Base-by-base conservation (phyloP, 495 filamentous ascomycete genomes). In the Aspergillus sclerotioniger region DNA sequence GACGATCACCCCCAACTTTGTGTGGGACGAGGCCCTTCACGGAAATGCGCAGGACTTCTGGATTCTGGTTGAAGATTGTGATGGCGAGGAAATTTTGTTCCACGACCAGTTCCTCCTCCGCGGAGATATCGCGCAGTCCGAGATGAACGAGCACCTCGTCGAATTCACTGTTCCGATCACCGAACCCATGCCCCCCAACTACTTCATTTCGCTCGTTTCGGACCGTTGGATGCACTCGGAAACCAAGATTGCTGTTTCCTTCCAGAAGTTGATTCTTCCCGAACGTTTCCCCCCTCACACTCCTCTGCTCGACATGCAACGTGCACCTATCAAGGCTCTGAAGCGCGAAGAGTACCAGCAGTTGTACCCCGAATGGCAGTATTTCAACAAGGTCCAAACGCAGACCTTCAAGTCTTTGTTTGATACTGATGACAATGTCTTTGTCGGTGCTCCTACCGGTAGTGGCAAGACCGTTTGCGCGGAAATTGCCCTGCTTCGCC, bases 141-240 rank as follows among this genome's bases (percentile, higher is more conserved):
- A 91, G 58, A 82, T 83, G 77, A 97, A 95, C 60, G 94, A 97
- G 69, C 94, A 99, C 65, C 73, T 96, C n/a, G 88, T 99, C 32
- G 94, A 98, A 58, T 96, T 99, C 66, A 97, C 95, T 0, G 93
- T 97, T 6, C 88, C 94, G 1, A 94, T 99, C 62, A 89, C 91
- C 2, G 94, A 99, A 65, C 94, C 94, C 1, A 96, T 97, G 90
- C 95, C 94, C 6, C 94, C 94, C 0, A 95, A 98, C 66, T 98
- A 98, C 74, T 99, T 99, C 75, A 91, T 99, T 66, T 91, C 90
- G 1, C 80, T 97, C 54, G 78, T 96, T 15, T 97, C 92, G 3
- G 94, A 99, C 63, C 82, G 95, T 55, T 99, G 94, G 94, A 94
- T 98, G 90, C 91, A 96, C 65, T 91, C 93, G 12, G 92, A 98